phyloP scores from a whole-genome alignment of 2,329 filamentous ascomycete species.

The Fusarium nelsonii region DNA sequence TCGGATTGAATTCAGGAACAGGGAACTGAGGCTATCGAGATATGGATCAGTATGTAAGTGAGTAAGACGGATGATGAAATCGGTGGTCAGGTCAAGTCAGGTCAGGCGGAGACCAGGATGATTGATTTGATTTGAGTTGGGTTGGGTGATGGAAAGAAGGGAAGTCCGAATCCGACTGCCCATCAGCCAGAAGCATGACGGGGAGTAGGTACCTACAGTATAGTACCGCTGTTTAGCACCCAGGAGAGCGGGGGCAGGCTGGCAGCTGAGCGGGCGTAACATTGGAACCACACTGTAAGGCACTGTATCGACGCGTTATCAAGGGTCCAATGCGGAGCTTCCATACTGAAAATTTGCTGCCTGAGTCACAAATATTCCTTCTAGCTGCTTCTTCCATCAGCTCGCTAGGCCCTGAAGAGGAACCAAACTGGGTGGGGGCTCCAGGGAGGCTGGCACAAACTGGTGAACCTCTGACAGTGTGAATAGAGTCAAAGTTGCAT shows the following conservation, averaged over 20 bases:
- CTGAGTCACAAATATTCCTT: constrained; percentile 53
- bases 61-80: constrained; percentile 47
- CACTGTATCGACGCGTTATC: constrained; percentile 23
- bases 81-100: constrained; percentile 18
- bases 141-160: background rate
- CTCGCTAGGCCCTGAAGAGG: constrained; percentile 24
- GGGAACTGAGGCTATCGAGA: constrained; percentile 23
- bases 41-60: constrained; percentile 21
- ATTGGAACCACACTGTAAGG: constrained; percentile 18
- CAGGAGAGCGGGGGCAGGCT: constrained; percentile 14
- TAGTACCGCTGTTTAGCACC: background rate
- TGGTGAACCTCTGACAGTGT: constrained; percentile 29
- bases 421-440: constrained; percentile 26
- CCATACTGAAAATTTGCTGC: constrained; percentile 48
- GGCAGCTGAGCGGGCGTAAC: constrained; percentile 27
- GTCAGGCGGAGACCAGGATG: constrained; percentile 41
- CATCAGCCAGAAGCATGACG: background rate
- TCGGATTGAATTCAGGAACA: constrained; percentile 40
- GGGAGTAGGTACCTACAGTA: too few species aligned
- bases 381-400: constrained; percentile 47
- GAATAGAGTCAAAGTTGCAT: constrained; percentile 38
- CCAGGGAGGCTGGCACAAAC: constrained; percentile 24
- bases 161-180: background rate
- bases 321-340: constrained; percentile 20
- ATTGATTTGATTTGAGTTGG: background rate